These are phyloP conservation scores for Trichaptum fuscoviolaceum DNA, from an alignment of 768 basidiomycete species.

Conservation along the genomic window DNA sequence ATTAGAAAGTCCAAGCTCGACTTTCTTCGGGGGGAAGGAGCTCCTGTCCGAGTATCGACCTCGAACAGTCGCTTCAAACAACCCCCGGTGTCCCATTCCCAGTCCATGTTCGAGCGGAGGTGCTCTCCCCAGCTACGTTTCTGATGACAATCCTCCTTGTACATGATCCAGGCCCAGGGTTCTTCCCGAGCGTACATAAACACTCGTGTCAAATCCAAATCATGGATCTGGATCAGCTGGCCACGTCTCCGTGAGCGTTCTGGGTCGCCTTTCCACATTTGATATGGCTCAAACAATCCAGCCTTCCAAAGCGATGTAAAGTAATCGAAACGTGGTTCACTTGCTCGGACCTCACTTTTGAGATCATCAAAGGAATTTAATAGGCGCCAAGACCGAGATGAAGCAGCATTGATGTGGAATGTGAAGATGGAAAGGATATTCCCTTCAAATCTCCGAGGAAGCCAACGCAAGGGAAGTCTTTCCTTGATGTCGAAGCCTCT, in stretches of 20 bases:
- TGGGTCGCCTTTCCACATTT: background rate
- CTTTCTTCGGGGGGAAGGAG: too few relatives aligned
- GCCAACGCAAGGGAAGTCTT: background rate
- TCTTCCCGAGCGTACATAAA: background rate
- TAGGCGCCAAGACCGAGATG: background rate
- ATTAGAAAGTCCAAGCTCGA: too few relatives aligned
- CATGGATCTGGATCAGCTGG: too few relatives aligned
- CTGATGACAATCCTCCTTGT: background rate
- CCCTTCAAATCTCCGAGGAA: background rate
- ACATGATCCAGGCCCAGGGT: background rate
- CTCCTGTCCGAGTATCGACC: background rate
- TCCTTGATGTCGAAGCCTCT: background rate
- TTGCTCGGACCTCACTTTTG: background rate
- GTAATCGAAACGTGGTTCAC: background rate
- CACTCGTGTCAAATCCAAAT: background rate
- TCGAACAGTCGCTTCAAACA: background rate
- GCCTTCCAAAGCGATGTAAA: background rate
- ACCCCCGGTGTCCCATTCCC: background rate
- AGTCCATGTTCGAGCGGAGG: background rate
- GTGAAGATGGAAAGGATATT: background rate
- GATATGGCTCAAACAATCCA: background rate
- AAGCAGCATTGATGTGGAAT: background rate
- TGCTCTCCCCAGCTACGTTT: background rate
- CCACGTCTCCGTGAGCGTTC: background rate
- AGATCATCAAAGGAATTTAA: background rate